These are phyloP conservation scores for Trichoderma reesei DNA, from an alignment of 495 filamentous ascomycete genomes.

Conservation along the genomic window DNA sequence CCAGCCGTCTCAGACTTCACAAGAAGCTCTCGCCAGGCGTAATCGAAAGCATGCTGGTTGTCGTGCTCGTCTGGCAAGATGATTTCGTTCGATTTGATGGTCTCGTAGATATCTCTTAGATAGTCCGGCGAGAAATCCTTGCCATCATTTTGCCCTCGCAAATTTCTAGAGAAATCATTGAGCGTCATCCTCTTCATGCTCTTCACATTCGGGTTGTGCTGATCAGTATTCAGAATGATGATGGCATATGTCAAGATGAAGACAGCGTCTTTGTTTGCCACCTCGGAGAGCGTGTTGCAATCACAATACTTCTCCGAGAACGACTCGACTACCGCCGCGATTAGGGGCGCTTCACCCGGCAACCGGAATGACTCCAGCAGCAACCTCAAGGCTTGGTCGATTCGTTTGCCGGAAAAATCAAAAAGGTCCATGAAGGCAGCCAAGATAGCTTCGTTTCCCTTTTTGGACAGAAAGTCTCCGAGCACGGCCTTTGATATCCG, in stretches of 20 bases:
- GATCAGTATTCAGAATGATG: slow-evolving; percentile 91
- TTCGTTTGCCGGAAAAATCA: slow-evolving; percentile 75
- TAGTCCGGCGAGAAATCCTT: slow-evolving; percentile 80
- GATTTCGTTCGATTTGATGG: slow-evolving; percentile 87
- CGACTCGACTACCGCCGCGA: slow-evolving; percentile 80
- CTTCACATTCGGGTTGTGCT: slow-evolving; percentile 90
- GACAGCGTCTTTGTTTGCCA: slow-evolving; percentile 81
- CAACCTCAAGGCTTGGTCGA: slow-evolving; percentile 81
- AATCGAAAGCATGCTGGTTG: slow-evolving; percentile 90
- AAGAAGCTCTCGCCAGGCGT: slow-evolving; percentile 91
- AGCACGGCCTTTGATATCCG: slow-evolving; percentile 83
- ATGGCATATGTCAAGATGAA: slow-evolving; percentile 91
- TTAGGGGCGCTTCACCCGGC: slow-evolving; percentile 84
- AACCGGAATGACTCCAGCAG: slow-evolving; percentile 88
- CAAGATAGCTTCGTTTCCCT: slow-evolving; percentile 68
- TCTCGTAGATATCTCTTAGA: slow-evolving; percentile 79
- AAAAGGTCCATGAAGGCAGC: slow-evolving; percentile 76
- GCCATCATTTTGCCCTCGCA: slow-evolving; percentile 79
- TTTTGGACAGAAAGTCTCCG: slow-evolving; percentile 89
- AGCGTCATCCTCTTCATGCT: slow-evolving; percentile 68
- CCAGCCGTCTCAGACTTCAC: slow-evolving; percentile 71
- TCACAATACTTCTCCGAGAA: slow-evolving; percentile 82
- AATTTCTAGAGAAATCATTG: slow-evolving; percentile 71
- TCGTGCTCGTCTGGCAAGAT: slow-evolving; percentile 96
- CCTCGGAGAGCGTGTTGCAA: slow-evolving; percentile 45